Conservation (phyloP, 352 stramenopile genomes). For the Phytophthora podocarpi region DNA sequence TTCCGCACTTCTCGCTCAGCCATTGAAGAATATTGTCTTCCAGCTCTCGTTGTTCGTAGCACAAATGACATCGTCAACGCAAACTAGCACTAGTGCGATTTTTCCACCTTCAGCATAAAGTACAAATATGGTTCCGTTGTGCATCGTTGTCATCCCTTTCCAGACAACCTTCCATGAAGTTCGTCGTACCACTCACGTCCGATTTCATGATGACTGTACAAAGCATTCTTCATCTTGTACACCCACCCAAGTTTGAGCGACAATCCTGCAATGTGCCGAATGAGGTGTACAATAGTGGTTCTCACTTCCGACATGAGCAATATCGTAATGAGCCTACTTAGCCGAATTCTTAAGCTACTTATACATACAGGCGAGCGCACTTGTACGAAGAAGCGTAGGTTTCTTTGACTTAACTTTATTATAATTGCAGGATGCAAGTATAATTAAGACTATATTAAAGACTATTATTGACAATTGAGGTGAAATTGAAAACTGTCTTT, state of each 20-base stretch:
- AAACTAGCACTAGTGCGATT: not conserved
- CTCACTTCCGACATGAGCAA: too few relatives aligned
- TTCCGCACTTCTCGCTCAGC: not conserved
- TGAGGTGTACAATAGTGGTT: too few relatives aligned
- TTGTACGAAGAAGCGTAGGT: too few relatives aligned
- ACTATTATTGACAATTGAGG: too few relatives aligned
- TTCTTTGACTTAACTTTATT: too few relatives aligned
- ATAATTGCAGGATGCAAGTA: too few relatives aligned
- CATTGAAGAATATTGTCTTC: slow-evolving; percentile 1
- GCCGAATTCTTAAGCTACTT: too few relatives aligned
- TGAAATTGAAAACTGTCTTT: too few relatives aligned
- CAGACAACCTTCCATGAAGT: not conserved
- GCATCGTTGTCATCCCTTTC: not conserved
- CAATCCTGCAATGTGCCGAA: slow-evolving; percentile 4
- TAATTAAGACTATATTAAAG: too few relatives aligned
- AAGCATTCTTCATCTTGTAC: slow-evolving; percentile 4
- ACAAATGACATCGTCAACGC: slow-evolving; percentile 5
- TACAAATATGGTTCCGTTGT: slow-evolving; percentile 9
- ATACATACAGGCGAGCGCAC: too few relatives aligned
- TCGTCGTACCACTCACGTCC: slow-evolving; percentile 9
- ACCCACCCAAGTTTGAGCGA: slow-evolving; percentile 1
- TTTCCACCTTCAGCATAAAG: not conserved
- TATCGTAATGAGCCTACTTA: too few relatives aligned
- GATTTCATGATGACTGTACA: slow-evolving; percentile 5
- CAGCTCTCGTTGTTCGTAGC: not conserved